Evolutionary conservation across 2,329 filamentous ascomycete species (phyloP), one percentile per base, ranked within the genome.

Genomic region (Fusarium nodosum): DNA sequence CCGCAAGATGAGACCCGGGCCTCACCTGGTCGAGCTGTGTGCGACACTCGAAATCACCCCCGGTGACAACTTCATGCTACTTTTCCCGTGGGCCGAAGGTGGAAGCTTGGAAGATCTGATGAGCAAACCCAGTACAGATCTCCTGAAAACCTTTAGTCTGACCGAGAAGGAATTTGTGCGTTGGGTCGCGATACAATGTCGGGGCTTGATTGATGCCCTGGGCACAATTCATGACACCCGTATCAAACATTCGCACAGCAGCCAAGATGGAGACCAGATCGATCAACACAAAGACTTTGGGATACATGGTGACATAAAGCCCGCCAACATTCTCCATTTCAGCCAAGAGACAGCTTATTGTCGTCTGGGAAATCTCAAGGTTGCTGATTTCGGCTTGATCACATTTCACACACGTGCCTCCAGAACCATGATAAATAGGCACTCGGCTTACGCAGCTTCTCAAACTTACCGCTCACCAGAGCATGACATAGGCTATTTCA

Each of bases 31-130:
- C 0, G 41, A 65, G 12, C 15, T 64, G 0, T 45, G 7, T 33
- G 52, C 42, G 1, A 58, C 61, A 10, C 28, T 65, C 18, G 45
- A 64, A 4, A 41, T 56, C 5, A 31, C 15, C 15, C 13, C 31
- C 6, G 4, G 15, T 20, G 2, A 24, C 0, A 28, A 7, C 3
- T 63, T 31, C 15, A 55, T 46, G 45, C 44, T 64, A 16, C 54
- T 64, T 0, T 65, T 64, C 4, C 52, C 58, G 0, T 64, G 58
- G 61, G 61, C 61, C 2, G 33, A 53, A 1, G 59, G 41, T 0
- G 61, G 59, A 0, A 64, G 13, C 11, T 3, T 64, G 15, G 4
- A 7, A 0, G 31, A 58, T 3, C 1, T 64, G 6, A 58, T 64
- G 46, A 22, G 12, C 1, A 6, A 4, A 7, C 4, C 39, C 1